Base-by-base conservation (phyloP, 192 early-diverging fungal genomes). In the Chytriomyces hyalinus region DNA sequence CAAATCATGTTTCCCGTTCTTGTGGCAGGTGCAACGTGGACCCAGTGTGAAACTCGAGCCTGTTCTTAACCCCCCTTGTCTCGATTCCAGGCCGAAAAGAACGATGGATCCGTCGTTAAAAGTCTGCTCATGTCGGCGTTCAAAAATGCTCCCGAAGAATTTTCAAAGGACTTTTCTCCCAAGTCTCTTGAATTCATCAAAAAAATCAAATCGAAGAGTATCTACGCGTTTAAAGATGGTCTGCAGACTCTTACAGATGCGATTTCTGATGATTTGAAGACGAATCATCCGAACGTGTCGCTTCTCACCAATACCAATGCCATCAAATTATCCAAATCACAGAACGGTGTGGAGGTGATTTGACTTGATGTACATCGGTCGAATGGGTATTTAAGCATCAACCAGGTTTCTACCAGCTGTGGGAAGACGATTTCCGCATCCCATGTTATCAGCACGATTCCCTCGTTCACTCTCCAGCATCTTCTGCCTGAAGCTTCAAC, bases 191-290 rank as follows among this genome's bases (percentile, higher is more conserved):
- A 87, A 28, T 91, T 93, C 79, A 89, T 91, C 73, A 79, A 86
- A 0, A 65, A 76, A 24, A 80, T 94, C 36, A 81, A 89, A 63
- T 85, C 87, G 5, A 85, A 84, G 6, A 95, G 93, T 77, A 89
- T 98, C 63, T 93, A 93, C 82, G 91, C 94, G 45, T 96, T 98
- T 80, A 85, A 86, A 65, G 85, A 89, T 48, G 96, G 96, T 9
- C 81, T 94, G 63, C 89, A 95, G 73, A 89, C 87, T 3, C 83
- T 97, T 10, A 78, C 92, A 0, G 80, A 90, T 49, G 80, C 85
- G 2, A 67, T 97, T 43, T 80, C 85, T 15, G 66, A 73, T 24
- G 82, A 85, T 47, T 83, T 98, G 43, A 61, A 68, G 4, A 45
- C 61, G 4, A 61, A 73, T 60, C 70, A 71, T 20, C 84, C 86